Evolutionary conservation across 2,329 filamentous ascomycete species (phyloP).

Genomic region (Zalaria sp.): DNA sequence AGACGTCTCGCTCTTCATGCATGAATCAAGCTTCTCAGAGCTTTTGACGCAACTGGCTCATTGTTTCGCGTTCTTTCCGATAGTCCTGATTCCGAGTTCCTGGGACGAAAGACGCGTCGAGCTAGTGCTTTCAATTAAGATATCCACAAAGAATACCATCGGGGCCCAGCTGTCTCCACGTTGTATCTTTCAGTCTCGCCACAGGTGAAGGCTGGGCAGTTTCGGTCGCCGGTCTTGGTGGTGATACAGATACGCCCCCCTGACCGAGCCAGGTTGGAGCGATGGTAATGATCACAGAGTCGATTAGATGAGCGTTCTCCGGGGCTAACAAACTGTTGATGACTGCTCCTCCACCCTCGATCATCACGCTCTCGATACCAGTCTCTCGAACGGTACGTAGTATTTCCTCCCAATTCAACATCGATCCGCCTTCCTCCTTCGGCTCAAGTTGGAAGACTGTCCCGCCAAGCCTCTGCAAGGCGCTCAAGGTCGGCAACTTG

Average conservation of each 20-base stretch:
- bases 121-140: conserved; percentile 17
- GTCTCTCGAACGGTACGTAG: conserved; percentile 42
- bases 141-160: conserved; percentile 72
- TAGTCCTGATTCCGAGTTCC: too few species aligned
- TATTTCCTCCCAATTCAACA: conserved; percentile 47
- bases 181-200: conserved; percentile 50
- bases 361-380: conserved; percentile 67
- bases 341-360: conserved; percentile 73
- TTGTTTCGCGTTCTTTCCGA: too few species aligned
- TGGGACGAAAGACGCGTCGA: too few species aligned
- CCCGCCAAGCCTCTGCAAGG: neutral
- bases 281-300: conserved; percentile 75
- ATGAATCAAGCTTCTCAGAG: too few species aligned
- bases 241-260: conserved; percentile 68
- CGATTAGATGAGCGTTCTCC: conserved; percentile 46
- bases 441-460: neutral
- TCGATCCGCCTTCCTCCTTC: conserved; percentile 23
- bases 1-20: too few species aligned
- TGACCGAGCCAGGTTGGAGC: conserved; percentile 81
- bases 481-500: conserved; percentile 15
- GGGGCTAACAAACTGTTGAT: conserved; percentile 65
- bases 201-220: conserved; percentile 40
- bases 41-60: too few species aligned
- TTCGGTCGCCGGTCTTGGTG: conserved; percentile 40
- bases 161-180: conserved; percentile 66